A percentile compares a stretch with the other conserved stretches of the same genome.
Conservation (phyloP, 306 rosid genomes). For the Pyrus bretschneideri region DNA sequence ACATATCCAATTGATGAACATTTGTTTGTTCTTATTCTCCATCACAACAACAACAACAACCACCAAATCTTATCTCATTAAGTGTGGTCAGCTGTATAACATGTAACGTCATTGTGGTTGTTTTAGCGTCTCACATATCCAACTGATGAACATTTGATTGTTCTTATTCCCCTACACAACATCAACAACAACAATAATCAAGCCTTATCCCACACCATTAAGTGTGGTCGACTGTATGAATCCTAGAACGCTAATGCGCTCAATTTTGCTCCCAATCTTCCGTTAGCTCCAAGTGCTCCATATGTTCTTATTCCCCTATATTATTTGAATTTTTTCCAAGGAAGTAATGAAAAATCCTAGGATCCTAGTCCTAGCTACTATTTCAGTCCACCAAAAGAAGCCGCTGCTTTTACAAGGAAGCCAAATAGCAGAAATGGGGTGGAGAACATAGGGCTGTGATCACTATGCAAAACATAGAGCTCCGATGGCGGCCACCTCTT, state of each 20-base stretch:
- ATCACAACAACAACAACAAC: too few species aligned
- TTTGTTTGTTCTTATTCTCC: neutral
- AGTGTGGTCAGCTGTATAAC: too few species aligned
- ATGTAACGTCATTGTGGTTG: too few species aligned
- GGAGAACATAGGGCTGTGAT: conserved; percentile 87
- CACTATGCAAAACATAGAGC: conserved; percentile 61
- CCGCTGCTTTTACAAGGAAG: conserved; percentile 56
- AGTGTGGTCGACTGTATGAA: too few species aligned
- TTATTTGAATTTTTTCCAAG: neutral
- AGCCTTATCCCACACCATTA: too few species aligned
- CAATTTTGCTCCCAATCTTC: too few species aligned
- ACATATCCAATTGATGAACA: neutral
- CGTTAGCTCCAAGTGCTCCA: too few species aligned
- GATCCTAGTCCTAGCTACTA: neutral
- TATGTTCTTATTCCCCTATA: neutral
- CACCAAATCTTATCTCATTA: too few species aligned
- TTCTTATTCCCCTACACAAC: neutral
- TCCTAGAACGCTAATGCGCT: too few species aligned
- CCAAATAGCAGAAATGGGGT: conserved; percentile 77
- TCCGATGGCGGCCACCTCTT: conserved; percentile 61
- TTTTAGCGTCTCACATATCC: neutral
- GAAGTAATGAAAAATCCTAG: conserved; percentile 8
- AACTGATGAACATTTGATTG: neutral
- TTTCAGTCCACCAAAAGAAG: conserved; percentile 34
- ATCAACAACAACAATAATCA: too few species aligned